phyloP scores from a whole-genome alignment of 1,284 basidiomycete genomes.

The Ceratobasidium papillatum region DNA sequence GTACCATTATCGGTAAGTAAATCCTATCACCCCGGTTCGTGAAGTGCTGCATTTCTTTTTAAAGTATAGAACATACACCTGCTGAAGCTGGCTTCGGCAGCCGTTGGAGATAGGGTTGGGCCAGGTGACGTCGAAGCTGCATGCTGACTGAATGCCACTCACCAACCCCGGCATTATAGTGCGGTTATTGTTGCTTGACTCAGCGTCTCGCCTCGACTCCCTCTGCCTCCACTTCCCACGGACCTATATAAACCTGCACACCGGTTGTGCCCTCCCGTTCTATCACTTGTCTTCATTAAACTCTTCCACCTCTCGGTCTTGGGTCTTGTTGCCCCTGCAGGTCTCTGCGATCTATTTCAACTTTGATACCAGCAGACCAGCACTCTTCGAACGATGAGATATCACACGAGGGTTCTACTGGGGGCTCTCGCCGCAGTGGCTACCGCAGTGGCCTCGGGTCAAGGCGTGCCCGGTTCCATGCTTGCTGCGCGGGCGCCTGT shows the following conservation, averaged over 20 bases:
- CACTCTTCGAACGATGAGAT: slow-evolving; percentile 1
- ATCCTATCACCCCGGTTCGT: slow-evolving; percentile 2
- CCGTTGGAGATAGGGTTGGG: slow-evolving; percentile 7
- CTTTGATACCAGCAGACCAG: neutral
- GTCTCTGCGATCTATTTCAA: neutral
- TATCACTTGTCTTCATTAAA: neutral
- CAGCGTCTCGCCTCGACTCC: slow-evolving; percentile 37
- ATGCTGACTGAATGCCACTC: slow-evolving; percentile 10
- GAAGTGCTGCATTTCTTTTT: slow-evolving; percentile 11
- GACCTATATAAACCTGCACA: neutral
- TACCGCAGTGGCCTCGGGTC: neutral
- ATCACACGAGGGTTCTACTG: neutral
- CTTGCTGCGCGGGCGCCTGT: slow-evolving; percentile 1
- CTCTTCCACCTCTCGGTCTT: neutral
- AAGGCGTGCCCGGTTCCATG: neutral
- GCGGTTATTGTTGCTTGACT: slow-evolving; percentile 16
- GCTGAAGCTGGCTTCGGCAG: slow-evolving; percentile 29
- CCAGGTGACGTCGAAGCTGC: slow-evolving; percentile 19
- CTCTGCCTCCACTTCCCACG: slow-evolving; percentile 29
- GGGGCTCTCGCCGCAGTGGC: slow-evolving; percentile 1
- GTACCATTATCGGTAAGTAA: slow-evolving; percentile 14
- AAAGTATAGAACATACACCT: slow-evolving; percentile 9
- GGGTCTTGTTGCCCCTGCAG: neutral
- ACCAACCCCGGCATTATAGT: neutral
- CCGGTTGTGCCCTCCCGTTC: slow-evolving; percentile 5